A percentile compares a stretch with the other conserved stretches of the same genome.
Evolutionary conservation across 352 stramenopile genomes (phyloP).

Genomic region (Globisporangium uncinulatum): DNA sequence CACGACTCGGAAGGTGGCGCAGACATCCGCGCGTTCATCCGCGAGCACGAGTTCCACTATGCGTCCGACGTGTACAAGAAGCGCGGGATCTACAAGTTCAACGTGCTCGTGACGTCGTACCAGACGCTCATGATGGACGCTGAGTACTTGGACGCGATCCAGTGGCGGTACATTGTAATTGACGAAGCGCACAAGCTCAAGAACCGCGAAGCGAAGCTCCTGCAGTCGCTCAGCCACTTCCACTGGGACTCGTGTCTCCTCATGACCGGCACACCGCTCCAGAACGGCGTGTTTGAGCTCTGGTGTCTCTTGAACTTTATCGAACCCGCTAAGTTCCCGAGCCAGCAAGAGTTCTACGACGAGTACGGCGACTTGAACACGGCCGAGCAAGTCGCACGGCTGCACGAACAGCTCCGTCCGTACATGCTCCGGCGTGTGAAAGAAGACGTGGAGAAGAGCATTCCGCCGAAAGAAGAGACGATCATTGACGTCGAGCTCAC

Average conservation of each 20-base stretch:
- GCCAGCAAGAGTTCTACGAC: constrained; percentile 94
- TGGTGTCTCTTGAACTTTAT: constrained; percentile 99
- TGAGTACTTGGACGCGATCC: constrained; percentile 89
- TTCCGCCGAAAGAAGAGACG: constrained; percentile 98
- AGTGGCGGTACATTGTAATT: constrained; percentile 97
- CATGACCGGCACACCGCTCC: constrained; percentile 97
- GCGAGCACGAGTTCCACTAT: constrained; percentile 97
- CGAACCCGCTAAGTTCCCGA: constrained; percentile 92
- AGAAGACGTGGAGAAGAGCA: constrained; percentile 99
- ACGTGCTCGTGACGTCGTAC: constrained; percentile 98
- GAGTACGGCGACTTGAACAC: constrained; percentile 96
- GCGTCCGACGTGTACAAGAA: constrained; percentile 71
- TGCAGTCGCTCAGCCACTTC: constrained; percentile 87
- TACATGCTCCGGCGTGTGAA: constrained; percentile 99
- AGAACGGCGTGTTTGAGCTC: constrained; percentile 99
- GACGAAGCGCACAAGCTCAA: constrained; percentile 99
- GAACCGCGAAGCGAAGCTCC: constrained; percentile 93
- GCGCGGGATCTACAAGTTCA: constrained; percentile 89
- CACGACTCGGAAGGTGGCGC: constrained; percentile 93
- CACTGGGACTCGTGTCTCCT: constrained; percentile 90
- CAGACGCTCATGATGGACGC: constrained; percentile 94
- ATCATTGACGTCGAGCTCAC: constrained; percentile 99
- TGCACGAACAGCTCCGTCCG: constrained; percentile 96
- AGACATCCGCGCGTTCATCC: constrained; percentile 91
- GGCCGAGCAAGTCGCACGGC: constrained; percentile 91